A percentile compares a stretch with the other conserved stretches of the same genome.
Evolutionary conservation across 1,284 basidiomycete species (phyloP).

Genomic region (Butyriboletus appendiculatus): DNA sequence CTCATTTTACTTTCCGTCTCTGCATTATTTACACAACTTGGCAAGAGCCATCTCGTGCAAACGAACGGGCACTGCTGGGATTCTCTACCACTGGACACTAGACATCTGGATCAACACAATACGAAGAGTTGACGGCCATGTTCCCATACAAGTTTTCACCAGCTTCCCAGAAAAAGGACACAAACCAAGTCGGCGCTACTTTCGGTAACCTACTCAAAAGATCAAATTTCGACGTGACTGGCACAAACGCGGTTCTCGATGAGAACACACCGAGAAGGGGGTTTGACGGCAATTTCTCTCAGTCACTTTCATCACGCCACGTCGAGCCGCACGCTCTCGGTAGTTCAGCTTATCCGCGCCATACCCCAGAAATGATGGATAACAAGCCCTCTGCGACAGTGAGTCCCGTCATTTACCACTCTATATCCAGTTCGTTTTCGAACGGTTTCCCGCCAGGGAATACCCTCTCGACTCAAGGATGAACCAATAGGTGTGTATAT

Average conservation of each 20-base stretch:
- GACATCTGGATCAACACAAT: not conserved
- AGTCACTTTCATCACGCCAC: slow-evolving; percentile 9
- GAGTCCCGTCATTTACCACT: not conserved
- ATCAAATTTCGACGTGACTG: slow-evolving; percentile 4
- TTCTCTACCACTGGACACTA: not conserved
- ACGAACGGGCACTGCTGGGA: not conserved
- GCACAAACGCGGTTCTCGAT: slow-evolving; percentile 8
- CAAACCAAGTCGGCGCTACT: not conserved
- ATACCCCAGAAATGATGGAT: slow-evolving; percentile 1
- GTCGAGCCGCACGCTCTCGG: slow-evolving; percentile 14
- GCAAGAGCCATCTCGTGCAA: not conserved
- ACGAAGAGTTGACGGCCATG: slow-evolving; percentile 10
- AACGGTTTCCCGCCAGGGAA: slow-evolving; percentile 11
- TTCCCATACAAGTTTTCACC: slow-evolving; percentile 23
- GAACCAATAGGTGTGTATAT: slow-evolving; percentile 30
- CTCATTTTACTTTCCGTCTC: not conserved
- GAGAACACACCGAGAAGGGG: slow-evolving; percentile 6
- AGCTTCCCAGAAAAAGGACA: slow-evolving; percentile 14
- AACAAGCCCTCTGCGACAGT: slow-evolving; percentile 14
- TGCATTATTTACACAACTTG: not conserved
- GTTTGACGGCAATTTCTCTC: slow-evolving; percentile 13
- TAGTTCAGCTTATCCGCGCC: slow-evolving; percentile 5
- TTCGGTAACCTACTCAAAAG: slow-evolving; percentile 10
- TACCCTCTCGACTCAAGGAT: slow-evolving; percentile 5
- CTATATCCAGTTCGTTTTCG: not conserved